Evolutionary conservation across 2,329 filamentous ascomycete species (phyloP), one percentile per base, ranked within the genome.

Genomic region (Alternaria consortialis): DNA sequence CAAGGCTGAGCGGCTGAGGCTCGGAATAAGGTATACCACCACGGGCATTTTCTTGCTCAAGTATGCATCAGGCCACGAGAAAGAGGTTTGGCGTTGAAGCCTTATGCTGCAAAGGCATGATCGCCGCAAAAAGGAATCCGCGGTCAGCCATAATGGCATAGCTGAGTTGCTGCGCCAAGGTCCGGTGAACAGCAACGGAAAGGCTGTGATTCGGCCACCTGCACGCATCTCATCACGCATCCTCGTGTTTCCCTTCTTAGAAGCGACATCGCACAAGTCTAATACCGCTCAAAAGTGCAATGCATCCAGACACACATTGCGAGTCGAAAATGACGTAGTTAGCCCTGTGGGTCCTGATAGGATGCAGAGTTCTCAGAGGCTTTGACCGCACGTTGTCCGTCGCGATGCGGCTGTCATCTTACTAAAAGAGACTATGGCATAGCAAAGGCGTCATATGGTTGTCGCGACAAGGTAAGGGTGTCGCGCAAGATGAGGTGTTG

Each of bases 131-230:
- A n/a, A n/a, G 23, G 46, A 17, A 37, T 29, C 40, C 13, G 53
- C 56, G 56, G 62, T 60, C 46, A 59, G 53, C 37, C 27, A 32
- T 34, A 37, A 37, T 12, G 48, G 37, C 8, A 50, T 53, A 42
- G 43, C 39, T 2, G 36, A 27, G 8, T 4, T 11, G 40, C 34
- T 25, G 37, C 17, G 63, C 66, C 64, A 65, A 67, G 64, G 12
- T 63, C 65, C 65, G 65, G 66, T 69, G 66, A 67, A 37, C 36
- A 52, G 50, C 12, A 53, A 27, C 17, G 12, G 52, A 6, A 31
- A 48, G 31, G 44, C 27, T 62, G 29, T 46, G 7, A 56, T 53
- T 55, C n/a, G 42, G 12, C 17, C 37, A 47, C 12, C 11, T 36
- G 31, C 13, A 52, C 37, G 29, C 36, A 31, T 53, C 36, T 23